Percentiles rank a stretch among this genome's conserved stretches.
Conservation (phyloP, 1,284 basidiomycete genomes). For the Ganoderma multipileum region DNA sequence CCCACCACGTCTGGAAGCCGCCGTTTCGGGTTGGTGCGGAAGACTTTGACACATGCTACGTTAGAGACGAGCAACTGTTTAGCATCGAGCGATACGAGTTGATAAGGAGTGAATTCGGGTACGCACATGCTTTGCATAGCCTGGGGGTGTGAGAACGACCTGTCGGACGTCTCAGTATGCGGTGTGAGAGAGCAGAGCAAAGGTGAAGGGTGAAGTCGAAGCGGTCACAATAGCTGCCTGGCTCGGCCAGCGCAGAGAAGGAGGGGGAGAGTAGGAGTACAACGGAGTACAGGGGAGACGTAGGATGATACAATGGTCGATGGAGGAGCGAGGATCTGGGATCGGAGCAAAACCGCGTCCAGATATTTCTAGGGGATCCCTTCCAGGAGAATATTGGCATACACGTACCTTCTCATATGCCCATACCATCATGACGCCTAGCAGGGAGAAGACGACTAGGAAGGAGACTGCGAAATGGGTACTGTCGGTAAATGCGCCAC, state of each 20-base stretch:
- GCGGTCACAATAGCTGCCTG: background rate
- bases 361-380: background rate
- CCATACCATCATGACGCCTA: conserved; percentile 78
- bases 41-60: conserved; percentile 41
- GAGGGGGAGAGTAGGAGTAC: background rate
- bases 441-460: conserved; percentile 60
- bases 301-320: background rate
- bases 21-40: conserved; percentile 35
- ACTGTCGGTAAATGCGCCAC: conserved; percentile 4
- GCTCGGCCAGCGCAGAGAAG: background rate
- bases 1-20: conserved; percentile 36
- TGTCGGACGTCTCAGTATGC: conserved; percentile 34
- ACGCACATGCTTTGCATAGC: conserved; percentile 71
- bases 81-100: background rate
- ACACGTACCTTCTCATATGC: conserved; percentile 66
- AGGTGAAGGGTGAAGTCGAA: background rate
- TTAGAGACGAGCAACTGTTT: background rate
- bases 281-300: background rate
- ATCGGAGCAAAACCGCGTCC: background rate
- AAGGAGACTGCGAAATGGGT: conserved; percentile 55
- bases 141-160: conserved; percentile 72
- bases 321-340: background rate
- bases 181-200: background rate
- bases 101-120: background rate
- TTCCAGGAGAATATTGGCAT: background rate